Percentiles rank a stretch among this genome's conserved stretches.
Conservation (phyloP, 345 rosid genomes). For the Raphanus sativus region DNA sequence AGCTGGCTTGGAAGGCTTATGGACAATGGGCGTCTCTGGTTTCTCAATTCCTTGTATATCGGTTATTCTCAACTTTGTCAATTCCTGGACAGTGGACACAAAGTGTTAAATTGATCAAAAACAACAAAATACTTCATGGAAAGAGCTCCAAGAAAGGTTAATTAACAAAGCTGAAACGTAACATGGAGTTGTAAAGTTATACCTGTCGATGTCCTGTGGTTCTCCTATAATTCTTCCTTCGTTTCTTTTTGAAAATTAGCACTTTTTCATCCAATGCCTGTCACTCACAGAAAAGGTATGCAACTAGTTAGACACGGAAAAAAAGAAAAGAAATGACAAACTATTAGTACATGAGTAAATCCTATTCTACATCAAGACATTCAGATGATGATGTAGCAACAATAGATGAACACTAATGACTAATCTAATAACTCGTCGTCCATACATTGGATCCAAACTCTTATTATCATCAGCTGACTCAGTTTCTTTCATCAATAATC, state of each 20-base stretch:
- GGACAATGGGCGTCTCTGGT: conserved; percentile 44
- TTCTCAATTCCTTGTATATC: conserved; percentile 88
- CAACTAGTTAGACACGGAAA: not conserved
- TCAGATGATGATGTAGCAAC: not conserved
- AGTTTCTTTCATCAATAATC: not conserved
- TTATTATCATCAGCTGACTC: no score
- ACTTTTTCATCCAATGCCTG: conserved; percentile 96
- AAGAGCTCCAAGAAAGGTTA: not conserved
- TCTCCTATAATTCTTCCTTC: conserved; percentile 85
- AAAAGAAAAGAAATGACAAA: not conserved
- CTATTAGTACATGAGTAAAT: not conserved
- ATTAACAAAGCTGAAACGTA: conserved; percentile 12
- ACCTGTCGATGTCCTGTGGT: conserved; percentile 94
- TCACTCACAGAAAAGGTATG: conserved; percentile 19
- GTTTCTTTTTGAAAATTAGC: conserved; percentile 90
- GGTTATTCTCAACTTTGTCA: conserved; percentile 89
- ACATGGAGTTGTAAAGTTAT: not conserved
- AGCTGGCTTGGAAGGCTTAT: conserved; percentile 41
- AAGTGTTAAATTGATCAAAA: not conserved
- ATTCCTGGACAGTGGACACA: conserved; percentile 71
- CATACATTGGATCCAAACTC: not conserved
- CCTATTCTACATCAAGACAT: not conserved
- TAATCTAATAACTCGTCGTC: not conserved
- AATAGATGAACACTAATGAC: conserved; percentile 1
- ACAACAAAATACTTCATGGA: not conserved